These are phyloP conservation scores for Cryptococcus sp. DNA, from an alignment of 1,284 basidiomycete genomes.

Conservation along the genomic window DNA sequence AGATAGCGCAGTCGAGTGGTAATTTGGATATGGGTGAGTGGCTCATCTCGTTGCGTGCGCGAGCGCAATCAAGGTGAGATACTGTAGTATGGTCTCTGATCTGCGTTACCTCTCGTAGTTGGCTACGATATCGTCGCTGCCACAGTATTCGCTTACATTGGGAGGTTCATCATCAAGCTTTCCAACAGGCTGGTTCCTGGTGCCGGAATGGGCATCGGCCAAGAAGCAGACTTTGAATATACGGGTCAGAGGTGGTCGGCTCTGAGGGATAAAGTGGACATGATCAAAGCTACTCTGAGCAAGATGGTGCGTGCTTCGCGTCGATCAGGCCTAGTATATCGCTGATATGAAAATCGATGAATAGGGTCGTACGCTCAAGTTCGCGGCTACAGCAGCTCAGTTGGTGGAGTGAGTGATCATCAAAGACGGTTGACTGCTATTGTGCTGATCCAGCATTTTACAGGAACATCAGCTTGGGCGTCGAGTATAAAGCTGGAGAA, in stretches of 20 bases:
- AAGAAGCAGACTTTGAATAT: background rate
- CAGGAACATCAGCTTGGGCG: constrained; percentile 21
- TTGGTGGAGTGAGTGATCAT: constrained; percentile 21
- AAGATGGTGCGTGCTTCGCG: constrained; percentile 5
- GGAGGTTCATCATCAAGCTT: constrained; percentile 9
- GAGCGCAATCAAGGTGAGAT: too few species aligned
- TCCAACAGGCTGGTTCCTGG: background rate
- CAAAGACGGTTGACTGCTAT: background rate
- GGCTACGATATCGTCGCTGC: constrained; percentile 2
- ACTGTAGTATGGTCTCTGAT: background rate
- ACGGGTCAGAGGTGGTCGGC: background rate
- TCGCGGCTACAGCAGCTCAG: constrained; percentile 15
- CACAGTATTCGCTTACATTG: constrained; percentile 5
- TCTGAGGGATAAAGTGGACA: constrained; percentile 5
- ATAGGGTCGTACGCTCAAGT: constrained; percentile 20
- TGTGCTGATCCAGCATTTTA: background rate
- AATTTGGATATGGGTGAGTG: constrained; percentile 27
- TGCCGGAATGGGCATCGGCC: background rate
- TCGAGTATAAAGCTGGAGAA: constrained; percentile 27
- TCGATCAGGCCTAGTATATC: background rate
- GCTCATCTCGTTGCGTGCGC: too few species aligned
- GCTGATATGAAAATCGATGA: background rate
- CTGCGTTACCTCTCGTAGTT: background rate
- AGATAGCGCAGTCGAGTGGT: constrained; percentile 23
- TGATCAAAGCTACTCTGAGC: constrained; percentile 5